A percentile compares a stretch with the other conserved stretches of the same genome.
Conservation (phyloP, 805 yeast genomes). For the Starmerella floris region DNA sequence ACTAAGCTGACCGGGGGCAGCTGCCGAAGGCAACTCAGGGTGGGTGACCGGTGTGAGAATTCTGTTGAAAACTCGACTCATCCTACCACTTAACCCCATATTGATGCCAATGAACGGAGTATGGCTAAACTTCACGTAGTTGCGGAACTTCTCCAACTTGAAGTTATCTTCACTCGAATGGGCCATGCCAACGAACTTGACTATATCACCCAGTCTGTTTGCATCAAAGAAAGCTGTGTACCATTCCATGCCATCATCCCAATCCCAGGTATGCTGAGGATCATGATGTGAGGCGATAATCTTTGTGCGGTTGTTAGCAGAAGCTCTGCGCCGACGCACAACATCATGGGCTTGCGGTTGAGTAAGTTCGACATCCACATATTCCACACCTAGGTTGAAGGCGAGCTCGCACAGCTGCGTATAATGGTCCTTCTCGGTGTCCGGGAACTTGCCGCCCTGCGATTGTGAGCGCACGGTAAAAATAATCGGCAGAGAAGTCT, state of each 20-base stretch:
- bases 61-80: conserved; percentile 65
- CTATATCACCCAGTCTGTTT: conserved; percentile 47
- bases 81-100: conserved; percentile 61
- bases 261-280: conserved; percentile 44
- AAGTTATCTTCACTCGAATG: conserved; percentile 51
- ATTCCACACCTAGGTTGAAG: conserved; percentile 65
- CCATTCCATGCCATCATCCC: conserved; percentile 62
- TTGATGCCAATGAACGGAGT: conserved; percentile 73
- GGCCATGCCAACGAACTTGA: conserved; percentile 78
- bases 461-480: conserved; percentile 63
- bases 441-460: conserved; percentile 77
- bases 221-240: conserved; percentile 59
- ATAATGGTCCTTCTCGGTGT: conserved; percentile 37
- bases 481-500: conserved; percentile 57
- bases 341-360: conserved; percentile 34
- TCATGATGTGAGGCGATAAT: conserved; percentile 80
- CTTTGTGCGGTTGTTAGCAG: conserved; percentile 41
- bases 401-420: conserved; percentile 46
- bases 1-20: conserved; percentile 71
- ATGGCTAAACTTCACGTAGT: conserved; percentile 30
- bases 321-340: conserved; percentile 38
- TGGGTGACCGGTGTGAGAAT: conserved; percentile 78
- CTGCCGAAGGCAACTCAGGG: conserved; percentile 45
- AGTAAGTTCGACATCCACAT: conserved; percentile 65
- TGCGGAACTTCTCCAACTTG: conserved; percentile 55